Base-by-base conservation (phyloP, 2,329 filamentous ascomycete genomes). In the Talaromyces sp. region DNA sequence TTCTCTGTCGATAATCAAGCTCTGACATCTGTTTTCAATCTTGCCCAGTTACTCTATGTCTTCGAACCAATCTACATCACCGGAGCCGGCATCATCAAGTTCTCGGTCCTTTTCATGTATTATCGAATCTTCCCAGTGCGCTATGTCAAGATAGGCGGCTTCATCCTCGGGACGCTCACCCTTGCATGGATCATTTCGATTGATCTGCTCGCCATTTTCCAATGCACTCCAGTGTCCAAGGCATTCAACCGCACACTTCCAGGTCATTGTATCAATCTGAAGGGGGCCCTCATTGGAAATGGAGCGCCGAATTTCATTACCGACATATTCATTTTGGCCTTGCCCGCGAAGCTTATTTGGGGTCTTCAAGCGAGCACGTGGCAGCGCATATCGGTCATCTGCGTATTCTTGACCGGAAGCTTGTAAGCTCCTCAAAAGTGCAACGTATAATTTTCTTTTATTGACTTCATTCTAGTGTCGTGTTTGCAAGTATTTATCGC, bases 21-120 rank as follows among this genome's bases (percentile, higher is more conserved):
- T 19, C 5, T 33, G 6, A 24, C 4, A n/a, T 5, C 19, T 10
- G 16, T 16, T 42, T 42, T 24, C 14, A 32, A 35, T 35, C 5
- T 13, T 27, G 24, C 9, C 4, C 19, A 47, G 44, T 19, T 47
- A 6, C 29, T 47, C 20, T 47, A 27, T 29, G 44, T 32, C 8
- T 47, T 47, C 16, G 44, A 47, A n/a, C 44, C 44, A 10, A 24
- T 47, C 32, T 47, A 47, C n/a, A 47, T 47, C 16, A 41, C 46
- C 13, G 41, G 35, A 16, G 46, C 33, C 17, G 46, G 46, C 35
- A 33, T 48, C 22, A 48, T 41, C 1, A 48, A 48, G 16, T 6
- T 48, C 10, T 48, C 46, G 7, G 46, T 40, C 7, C 46, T 48
- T 10, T n/a, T 48, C 3, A 48, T 48, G 46, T 48, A 48, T 27